Percentiles rank a stretch among this genome's conserved stretches.
Conservation (phyloP, 176 grass and related monocot genomes). For the Leersia perrieri region DNA sequence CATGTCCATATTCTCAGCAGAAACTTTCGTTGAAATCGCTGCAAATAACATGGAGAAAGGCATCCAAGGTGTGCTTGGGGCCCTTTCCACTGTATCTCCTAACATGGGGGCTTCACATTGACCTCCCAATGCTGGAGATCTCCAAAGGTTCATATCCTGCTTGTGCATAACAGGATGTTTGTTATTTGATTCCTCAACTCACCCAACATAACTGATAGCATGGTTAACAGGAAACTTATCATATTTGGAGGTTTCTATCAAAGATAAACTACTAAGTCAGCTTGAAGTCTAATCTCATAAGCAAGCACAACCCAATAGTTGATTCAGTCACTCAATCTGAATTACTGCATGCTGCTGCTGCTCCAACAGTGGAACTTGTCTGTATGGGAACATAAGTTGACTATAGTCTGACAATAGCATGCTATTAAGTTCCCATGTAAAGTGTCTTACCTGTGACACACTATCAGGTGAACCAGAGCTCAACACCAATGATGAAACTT, state of each 20-base stretch:
- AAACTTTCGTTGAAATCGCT: constrained; percentile 89
- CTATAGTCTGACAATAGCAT: constrained; percentile 30
- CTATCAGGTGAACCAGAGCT: constrained; percentile 56
- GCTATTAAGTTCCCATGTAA: constrained; percentile 23
- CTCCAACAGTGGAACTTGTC: constrained; percentile 50
- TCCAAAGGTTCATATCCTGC: constrained; percentile 53
- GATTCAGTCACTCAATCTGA: constrained; percentile 45
- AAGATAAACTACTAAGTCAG: constrained; percentile 52
- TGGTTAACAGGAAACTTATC: constrained; percentile 51
- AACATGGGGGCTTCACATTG: constrained; percentile 47
- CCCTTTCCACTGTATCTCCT: constrained; percentile 50
- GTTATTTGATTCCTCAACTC: constrained; percentile 27
- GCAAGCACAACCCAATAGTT: constrained; percentile 44
- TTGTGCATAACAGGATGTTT: background rate
- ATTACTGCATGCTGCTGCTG: constrained; percentile 47
- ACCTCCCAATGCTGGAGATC: constrained; percentile 52
- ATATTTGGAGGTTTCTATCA: constrained; percentile 60
- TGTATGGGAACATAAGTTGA: constrained; percentile 48
- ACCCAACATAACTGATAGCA: constrained; percentile 15
- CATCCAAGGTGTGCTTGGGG: constrained; percentile 91
- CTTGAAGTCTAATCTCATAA: constrained; percentile 51
- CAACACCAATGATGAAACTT: constrained; percentile 64
- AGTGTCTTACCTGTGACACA: constrained; percentile 59
- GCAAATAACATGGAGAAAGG: constrained; percentile 99
- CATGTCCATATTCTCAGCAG: constrained; percentile 79